These are phyloP conservation scores for Bassia scoparia DNA, from an alignment of 148 eudicot species.

Conservation along the genomic window DNA sequence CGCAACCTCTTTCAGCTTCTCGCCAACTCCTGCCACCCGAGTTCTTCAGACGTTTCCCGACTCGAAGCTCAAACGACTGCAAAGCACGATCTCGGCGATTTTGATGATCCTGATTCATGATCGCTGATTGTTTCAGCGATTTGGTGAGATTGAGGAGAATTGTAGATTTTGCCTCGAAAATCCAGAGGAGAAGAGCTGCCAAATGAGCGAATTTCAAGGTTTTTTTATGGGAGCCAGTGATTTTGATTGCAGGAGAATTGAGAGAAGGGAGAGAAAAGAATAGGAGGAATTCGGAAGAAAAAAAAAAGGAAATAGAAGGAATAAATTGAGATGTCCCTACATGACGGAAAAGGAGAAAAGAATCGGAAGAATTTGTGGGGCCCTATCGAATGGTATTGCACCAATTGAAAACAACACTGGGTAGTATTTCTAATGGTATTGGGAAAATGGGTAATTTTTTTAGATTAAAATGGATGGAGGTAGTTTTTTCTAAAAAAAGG, in stretches of 20 bases:
- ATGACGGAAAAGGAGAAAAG: too few species aligned
- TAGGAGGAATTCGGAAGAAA: too few species aligned
- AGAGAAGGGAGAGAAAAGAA: slow-evolving; percentile 56
- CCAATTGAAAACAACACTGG: too few species aligned
- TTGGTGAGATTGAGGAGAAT: slow-evolving; percentile 46
- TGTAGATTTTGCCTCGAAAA: slow-evolving; percentile 77
- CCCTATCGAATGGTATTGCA: too few species aligned
- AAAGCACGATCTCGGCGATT: slow-evolving; percentile 59
- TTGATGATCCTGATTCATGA: slow-evolving; percentile 57
- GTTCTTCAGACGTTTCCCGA: slow-evolving; percentile 49
- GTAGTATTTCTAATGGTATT: too few species aligned
- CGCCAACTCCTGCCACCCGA: slow-evolving; percentile 55
- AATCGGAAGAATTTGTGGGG: too few species aligned
- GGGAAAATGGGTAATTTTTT: too few species aligned
- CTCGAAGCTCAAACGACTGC: slow-evolving; percentile 49
- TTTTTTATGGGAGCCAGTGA: slow-evolving; percentile 50
- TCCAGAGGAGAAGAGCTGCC: slow-evolving; percentile 88
- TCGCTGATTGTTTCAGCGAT: slow-evolving; percentile 56
- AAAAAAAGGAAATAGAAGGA: too few species aligned
- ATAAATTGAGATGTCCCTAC: too few species aligned
- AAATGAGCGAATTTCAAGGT: slow-evolving; percentile 59
- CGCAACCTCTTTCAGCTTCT: slow-evolving; percentile 60
- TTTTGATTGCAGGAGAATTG: slow-evolving; percentile 2
- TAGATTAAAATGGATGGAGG: too few species aligned
- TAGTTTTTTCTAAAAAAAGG: too few species aligned